These are phyloP conservation scores for Candida tammaniensis DNA, from an alignment of 805 yeast genomes.

Conservation along the genomic window DNA sequence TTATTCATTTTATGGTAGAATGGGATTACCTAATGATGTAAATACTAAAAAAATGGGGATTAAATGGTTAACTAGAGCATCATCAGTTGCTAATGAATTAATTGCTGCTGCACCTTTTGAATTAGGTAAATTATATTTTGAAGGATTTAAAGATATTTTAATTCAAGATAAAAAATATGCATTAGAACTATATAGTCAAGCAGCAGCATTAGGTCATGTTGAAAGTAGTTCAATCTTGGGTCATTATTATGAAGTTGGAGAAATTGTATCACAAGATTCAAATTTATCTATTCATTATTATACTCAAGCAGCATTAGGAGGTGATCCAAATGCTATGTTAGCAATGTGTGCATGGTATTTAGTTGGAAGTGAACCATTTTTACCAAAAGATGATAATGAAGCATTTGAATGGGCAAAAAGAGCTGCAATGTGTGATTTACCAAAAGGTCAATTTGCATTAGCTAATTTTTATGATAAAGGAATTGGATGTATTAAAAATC, in stretches of 20 bases:
- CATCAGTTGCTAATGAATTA: conserved; percentile 76
- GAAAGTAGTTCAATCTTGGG: conserved; percentile 82
- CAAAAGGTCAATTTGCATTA: conserved; percentile 82
- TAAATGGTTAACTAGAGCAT: conserved; percentile 88
- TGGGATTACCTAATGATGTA: conserved; percentile 73
- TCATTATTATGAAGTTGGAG: conserved; percentile 80
- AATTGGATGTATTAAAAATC: conserved; percentile 70
- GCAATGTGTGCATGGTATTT: conserved; percentile 97
- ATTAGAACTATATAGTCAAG: conserved; percentile 77
- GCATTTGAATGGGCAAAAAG: conserved; percentile 93
- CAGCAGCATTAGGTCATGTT: conserved; percentile 83
- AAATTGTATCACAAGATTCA: conserved; percentile 70
- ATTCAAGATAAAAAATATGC: conserved; percentile 84
- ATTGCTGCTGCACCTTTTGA: conserved; percentile 95
- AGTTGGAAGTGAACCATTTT: conserved; percentile 82
- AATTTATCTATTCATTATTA: conserved; percentile 88
- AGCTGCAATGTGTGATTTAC: conserved; percentile 72
- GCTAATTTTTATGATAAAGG: conserved; percentile 87
- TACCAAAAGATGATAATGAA: conserved; percentile 75
- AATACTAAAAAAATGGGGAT: conserved; percentile 81
- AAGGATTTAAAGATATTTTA: conserved; percentile 83
- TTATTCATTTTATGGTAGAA: conserved; percentile 75
- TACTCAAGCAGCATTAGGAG: conserved; percentile 84
- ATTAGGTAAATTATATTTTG: conserved; percentile 76
- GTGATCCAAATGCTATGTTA: conserved; percentile 87